These are phyloP conservation scores for Alisma plantagoaquatica DNA, from an alignment of 106 monocot genomes.

Conservation along the genomic window DNA sequence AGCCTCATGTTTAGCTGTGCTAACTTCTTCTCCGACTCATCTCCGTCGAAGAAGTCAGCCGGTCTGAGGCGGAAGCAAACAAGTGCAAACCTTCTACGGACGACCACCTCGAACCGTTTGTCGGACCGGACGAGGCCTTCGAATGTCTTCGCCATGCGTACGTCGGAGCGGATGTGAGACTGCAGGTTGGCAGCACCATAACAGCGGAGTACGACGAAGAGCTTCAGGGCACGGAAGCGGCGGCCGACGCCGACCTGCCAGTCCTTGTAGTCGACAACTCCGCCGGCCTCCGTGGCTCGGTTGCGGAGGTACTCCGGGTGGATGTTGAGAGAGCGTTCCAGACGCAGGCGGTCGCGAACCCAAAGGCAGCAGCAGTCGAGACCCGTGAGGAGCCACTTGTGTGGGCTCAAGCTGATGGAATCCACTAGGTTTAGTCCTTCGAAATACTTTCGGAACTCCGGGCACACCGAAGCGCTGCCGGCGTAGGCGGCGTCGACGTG, in stretches of 20 bases:
- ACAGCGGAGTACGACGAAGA: slow-evolving; percentile 27
- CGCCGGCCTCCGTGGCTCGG: slow-evolving; percentile 29
- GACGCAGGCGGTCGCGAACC: slow-evolving; percentile 11
- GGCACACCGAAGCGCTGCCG: slow-evolving; percentile 43
- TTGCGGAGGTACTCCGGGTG: slow-evolving; percentile 50
- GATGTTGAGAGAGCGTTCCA: slow-evolving; percentile 15
- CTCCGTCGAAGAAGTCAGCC: background rate
- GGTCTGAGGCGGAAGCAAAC: slow-evolving; percentile 32
- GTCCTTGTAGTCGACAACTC: slow-evolving; percentile 55
- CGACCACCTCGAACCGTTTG: slow-evolving; percentile 19
- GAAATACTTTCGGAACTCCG: slow-evolving; percentile 36
- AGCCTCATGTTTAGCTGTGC: slow-evolving; percentile 18
- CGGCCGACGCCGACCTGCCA: slow-evolving; percentile 53
- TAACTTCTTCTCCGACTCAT: background rate
- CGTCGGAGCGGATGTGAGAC: slow-evolving; percentile 21
- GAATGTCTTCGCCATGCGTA: slow-evolving; percentile 18
- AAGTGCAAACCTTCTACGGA: slow-evolving; percentile 19
- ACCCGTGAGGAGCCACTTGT: slow-evolving; percentile 49
- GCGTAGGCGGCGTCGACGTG: slow-evolving; percentile 67
- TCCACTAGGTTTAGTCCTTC: slow-evolving; percentile 32
- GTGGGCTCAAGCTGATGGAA: slow-evolving; percentile 42
- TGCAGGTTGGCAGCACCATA: slow-evolving; percentile 28
- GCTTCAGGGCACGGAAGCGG: slow-evolving; percentile 35
- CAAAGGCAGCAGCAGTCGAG: slow-evolving; percentile 46
- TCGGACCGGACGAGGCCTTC: slow-evolving; percentile 15